Percentiles rank a stretch among this genome's conserved stretches.
Conservation (phyloP, 306 rosid species). For the Oemleria cerasiformis region DNA sequence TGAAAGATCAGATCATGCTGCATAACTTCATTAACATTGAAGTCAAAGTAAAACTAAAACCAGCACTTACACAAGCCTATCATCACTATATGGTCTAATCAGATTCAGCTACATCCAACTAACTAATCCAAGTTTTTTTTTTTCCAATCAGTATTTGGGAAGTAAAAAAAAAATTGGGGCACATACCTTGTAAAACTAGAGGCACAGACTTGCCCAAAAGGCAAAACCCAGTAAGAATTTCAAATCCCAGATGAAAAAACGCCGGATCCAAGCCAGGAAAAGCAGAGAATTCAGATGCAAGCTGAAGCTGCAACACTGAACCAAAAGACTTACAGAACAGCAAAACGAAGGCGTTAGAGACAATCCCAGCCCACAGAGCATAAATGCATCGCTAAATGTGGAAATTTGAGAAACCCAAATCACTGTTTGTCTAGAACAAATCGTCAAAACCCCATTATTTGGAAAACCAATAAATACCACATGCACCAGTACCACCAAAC, state of each 20-base stretch:
- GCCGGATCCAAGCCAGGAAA: constrained; percentile 47
- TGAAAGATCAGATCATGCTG: background rate
- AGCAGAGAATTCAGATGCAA: constrained; percentile 40
- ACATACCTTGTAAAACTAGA: constrained; percentile 44
- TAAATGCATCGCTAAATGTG: constrained; percentile 35
- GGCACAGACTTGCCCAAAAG: constrained; percentile 23
- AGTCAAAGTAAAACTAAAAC: constrained; percentile 11
- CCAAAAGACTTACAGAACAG: constrained; percentile 65
- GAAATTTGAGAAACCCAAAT: constrained; percentile 10
- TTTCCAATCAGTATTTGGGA: constrained; percentile 12
- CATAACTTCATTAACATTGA: background rate
- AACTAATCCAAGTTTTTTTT: constrained; percentile 17
- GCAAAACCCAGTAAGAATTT: constrained; percentile 30
- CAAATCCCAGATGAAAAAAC: constrained; percentile 32
- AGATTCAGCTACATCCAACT: constrained; percentile 14
- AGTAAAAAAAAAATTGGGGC: constrained; percentile 8
- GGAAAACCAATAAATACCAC: constrained; percentile 12
- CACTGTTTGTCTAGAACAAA: constrained; percentile 24
- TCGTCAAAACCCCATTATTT: constrained; percentile 28
- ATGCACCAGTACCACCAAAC: background rate
- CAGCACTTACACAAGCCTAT: constrained; percentile 13
- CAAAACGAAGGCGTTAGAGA: constrained; percentile 19
- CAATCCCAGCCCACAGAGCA: constrained; percentile 54
- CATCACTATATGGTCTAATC: constrained; percentile 6
- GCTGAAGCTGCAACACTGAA: constrained; percentile 44